Base-by-base conservation (phyloP, 2,329 filamentous ascomycete genomes). In the Colletotrichum brevisporum region DNA sequence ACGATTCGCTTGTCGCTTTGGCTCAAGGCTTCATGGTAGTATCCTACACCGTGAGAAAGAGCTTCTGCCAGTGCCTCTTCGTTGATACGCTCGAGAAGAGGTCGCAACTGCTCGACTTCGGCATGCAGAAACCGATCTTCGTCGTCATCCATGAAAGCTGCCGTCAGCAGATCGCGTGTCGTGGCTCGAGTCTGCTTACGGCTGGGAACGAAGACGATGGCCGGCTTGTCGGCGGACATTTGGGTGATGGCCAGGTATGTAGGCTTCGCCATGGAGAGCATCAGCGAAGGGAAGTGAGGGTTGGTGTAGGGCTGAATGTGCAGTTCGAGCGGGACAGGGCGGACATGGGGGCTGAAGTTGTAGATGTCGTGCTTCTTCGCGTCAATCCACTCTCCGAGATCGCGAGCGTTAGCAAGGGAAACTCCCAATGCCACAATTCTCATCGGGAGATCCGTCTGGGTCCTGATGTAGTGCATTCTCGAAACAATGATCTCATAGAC, bases 181-280 rank as follows among this genome's bases (percentile, higher is more conserved):
- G 94, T 97, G 24, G 90, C 89, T 68, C 96, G 91, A 9, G 94
- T 94, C 81, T 99, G 96, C 82, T 98, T 99, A 72, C 97, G 90
- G 77, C 89, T 97, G 0, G 96, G 94, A 41, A 98, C 94, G 74
- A 98, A 99, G 9, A 98, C 86, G 75, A 99, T 90, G 2, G 94
- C 92, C 31, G 95, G 95, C 82, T 97, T 96, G 72, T 97, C 91
- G 0, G 94, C 85, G 6, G 96, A 97, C 78, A 97, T 89, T 75
- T 97, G 94, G 3, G 94, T 89, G 73, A 99, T 93, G 2, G 95
- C 93, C 69, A 94, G 85, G 79, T 98, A 98, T 1, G 94, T 92
- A 21, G 97, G 97, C 80, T 97, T 95, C 16, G 95, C 94, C 96
- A 99, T 99, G 15, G 96, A 95, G 74, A 99, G 88, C 96, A 99